Conservation (phyloP, 2,329 filamentous ascomycete genomes). For the Aspergillus alliaceus region DNA sequence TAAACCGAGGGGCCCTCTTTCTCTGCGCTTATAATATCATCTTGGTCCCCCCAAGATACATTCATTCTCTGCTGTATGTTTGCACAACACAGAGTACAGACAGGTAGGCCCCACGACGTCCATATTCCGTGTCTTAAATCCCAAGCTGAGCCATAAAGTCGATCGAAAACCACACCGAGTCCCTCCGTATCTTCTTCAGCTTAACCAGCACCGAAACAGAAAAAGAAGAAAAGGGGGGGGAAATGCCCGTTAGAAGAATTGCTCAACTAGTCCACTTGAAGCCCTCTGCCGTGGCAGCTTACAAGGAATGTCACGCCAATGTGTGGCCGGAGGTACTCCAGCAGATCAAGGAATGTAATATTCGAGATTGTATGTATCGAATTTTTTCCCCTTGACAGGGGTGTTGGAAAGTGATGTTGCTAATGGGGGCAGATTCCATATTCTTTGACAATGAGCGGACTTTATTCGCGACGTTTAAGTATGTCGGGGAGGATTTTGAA, state of each 20-base stretch:
- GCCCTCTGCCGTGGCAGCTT: conserved; percentile 64
- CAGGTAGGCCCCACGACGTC: too few species aligned
- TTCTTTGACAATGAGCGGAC: conserved; percentile 70
- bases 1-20: background rate
- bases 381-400: background rate
- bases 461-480: conserved; percentile 76
- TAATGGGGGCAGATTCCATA: conserved; percentile 70
- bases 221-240: too few species aligned
- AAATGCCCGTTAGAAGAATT: conserved; percentile 47
- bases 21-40: background rate
- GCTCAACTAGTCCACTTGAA: conserved; percentile 73
- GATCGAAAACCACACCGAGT: too few species aligned
- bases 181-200: too few species aligned
- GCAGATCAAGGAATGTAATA: conserved; percentile 74
- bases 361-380: conserved; percentile 63
- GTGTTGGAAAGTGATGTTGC: background rate
- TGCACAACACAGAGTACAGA: too few species aligned
- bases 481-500: conserved; percentile 70
- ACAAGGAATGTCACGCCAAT: conserved; percentile 70
- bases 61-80: background rate
- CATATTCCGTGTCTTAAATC: too few species aligned
- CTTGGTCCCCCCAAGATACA: background rate
- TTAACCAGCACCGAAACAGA: too few species aligned
- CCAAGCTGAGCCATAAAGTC: too few species aligned
- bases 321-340: conserved; percentile 77